phyloP scores from a whole-genome alignment of 768 basidiomycete species.

The Saitozyma podzolica region DNA sequence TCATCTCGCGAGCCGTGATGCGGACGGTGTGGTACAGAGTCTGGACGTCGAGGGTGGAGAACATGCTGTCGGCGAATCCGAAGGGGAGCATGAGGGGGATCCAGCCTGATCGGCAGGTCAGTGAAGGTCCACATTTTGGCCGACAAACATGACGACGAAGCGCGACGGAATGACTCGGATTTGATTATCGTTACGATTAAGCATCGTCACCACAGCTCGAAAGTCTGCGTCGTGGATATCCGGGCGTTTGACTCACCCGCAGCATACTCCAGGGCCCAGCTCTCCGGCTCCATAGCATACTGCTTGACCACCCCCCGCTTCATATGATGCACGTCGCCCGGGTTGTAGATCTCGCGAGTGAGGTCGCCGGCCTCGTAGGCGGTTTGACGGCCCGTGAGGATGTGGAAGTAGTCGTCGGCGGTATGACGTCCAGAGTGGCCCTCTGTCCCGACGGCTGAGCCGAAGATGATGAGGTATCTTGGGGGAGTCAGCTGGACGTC shows the following conservation, averaged over 20 bases:
- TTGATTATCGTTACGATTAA: too few species aligned
- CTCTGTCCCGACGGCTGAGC: conserved; percentile 94
- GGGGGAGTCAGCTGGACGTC: not conserved
- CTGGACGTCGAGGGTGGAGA: conserved; percentile 83
- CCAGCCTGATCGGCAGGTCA: conserved; percentile 66
- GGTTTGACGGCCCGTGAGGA: conserved; percentile 91
- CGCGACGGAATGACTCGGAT: too few species aligned
- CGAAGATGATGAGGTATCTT: conserved; percentile 66
- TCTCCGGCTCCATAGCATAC: conserved; percentile 96
- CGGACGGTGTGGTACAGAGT: conserved; percentile 75
- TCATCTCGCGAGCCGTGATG: conserved; percentile 80
- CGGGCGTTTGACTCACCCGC: conserved; percentile 61
- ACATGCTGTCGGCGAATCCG: conserved; percentile 78
- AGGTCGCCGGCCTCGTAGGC: conserved; percentile 80
- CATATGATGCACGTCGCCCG: conserved; percentile 83
- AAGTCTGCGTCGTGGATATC: too few species aligned
- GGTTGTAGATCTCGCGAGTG: conserved; percentile 76
- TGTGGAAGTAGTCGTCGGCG: conserved; percentile 97
- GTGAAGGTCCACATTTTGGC: not conserved
- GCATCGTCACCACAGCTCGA: too few species aligned
- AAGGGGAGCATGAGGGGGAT: conserved; percentile 96
- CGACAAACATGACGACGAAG: not conserved
- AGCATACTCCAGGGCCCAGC: conserved; percentile 94
- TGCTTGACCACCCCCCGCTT: conserved; percentile 84
- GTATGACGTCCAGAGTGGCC: conserved; percentile 92